Conservation (phyloP, 108 stramenopile species). For the Nitzschia sp. region DNA sequence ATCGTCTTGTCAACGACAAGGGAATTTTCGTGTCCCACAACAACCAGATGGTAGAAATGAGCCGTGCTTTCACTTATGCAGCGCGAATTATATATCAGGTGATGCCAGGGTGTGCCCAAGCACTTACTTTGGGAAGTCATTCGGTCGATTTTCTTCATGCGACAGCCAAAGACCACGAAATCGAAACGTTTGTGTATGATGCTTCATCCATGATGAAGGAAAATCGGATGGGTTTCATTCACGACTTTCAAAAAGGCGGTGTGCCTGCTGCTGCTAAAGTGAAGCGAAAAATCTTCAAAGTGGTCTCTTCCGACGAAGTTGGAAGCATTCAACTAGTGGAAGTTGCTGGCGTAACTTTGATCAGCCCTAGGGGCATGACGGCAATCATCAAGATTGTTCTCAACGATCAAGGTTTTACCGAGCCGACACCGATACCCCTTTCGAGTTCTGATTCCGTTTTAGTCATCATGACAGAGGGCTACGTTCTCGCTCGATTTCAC, state of each 20-base stretch:
- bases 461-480: slow-evolving; percentile 40
- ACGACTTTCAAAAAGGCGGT: slow-evolving; percentile 28
- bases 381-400: slow-evolving; percentile 28
- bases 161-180: slow-evolving; percentile 24
- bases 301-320: neutral
- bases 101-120: slow-evolving; percentile 26
- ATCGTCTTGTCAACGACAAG: slow-evolving; percentile 59
- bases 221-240: slow-evolving; percentile 20
- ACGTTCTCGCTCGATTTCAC: slow-evolving; percentile 27
- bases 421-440: slow-evolving; percentile 36
- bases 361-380: slow-evolving; percentile 5
- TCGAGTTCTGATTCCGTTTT: slow-evolving; percentile 16
- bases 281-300: too few relatives aligned
- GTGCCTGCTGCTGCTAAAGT: too few relatives aligned
- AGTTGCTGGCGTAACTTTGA: slow-evolving; percentile 41
- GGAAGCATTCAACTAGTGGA: slow-evolving; percentile 72
- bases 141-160: slow-evolving; percentile 32
- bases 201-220: neutral
- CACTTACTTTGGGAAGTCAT: slow-evolving; percentile 29
- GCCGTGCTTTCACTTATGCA: slow-evolving; percentile 49
- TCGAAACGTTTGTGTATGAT: slow-evolving; percentile 27
- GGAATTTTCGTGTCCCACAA: slow-evolving; percentile 68
- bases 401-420: slow-evolving; percentile 38
- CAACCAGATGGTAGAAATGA: slow-evolving; percentile 57
- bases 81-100: slow-evolving; percentile 23